Base-by-base conservation (phyloP, 352 stramenopile species). In the Elongisporangium prolatum region DNA sequence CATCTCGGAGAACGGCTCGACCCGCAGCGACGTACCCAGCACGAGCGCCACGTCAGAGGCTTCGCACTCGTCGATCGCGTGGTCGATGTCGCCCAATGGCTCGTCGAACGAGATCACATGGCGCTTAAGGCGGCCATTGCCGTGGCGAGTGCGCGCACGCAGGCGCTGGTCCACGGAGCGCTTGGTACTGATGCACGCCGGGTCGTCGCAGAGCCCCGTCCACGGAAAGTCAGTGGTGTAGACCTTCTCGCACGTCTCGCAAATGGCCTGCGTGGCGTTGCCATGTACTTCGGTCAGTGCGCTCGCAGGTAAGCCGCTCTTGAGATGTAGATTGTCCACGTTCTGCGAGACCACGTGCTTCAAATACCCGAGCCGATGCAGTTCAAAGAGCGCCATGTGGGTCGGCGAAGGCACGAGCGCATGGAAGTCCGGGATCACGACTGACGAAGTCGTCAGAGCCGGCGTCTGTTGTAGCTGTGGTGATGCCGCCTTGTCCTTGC, bases 271-370 rank as follows among this genome's bases (percentile, higher is more conserved):
- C 21, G 80, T 94, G 21, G 82, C 82, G 64, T 94, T 94, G 25
- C 84, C 84, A 48, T 94, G 84, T 50, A 94, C 80, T 67, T 94
- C 84, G 0, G 82, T 91, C 6, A 94, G 54, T 6, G 61, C 72
- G 7, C 54, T 57, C 0, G 79, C 63, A 0, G 82, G 79, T 0
- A 94, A 50, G 0, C 84, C 84, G 64, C 84, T 94, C 68, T 94
- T 94, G 8, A 88, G 54, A 60, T 94, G 84, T 56, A 94, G 64
- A 54, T 92, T 92, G 60, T 94, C 84, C 8, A 92, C 81, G 57
- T 94, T 94, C 62, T 94, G 84, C 2, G 82, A 90, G 48, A 94
- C 80, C 13, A 94, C 54, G 56, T 94, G 72, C 68, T 91, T 90
- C 13, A 94, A 54, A 48, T 67, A 84, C 6, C 84, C 84, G 48